A percentile compares a stretch with the other conserved stretches of the same genome.
phyloP scores from a whole-genome alignment of 108 stramenopile species.

The Asterionellopsis glacialis region DNA sequence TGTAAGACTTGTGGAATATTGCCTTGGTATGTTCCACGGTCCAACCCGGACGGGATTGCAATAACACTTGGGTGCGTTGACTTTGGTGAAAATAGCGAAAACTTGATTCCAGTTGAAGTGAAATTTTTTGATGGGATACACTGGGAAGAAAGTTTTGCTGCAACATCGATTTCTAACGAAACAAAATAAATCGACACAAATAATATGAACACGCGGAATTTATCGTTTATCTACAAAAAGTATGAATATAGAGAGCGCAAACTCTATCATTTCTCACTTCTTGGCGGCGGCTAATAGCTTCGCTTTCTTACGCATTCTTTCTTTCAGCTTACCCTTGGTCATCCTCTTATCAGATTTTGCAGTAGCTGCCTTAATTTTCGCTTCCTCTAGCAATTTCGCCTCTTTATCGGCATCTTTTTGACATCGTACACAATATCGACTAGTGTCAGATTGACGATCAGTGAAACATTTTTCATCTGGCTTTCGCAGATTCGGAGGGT shows the following conservation, averaged over 20 bases:
- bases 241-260: too few species aligned
- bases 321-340: slow-evolving; percentile 26
- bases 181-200: too few species aligned
- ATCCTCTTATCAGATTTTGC: slow-evolving; percentile 43
- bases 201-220: too few species aligned
- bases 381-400: slow-evolving; percentile 35
- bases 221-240: too few species aligned
- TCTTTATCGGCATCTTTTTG: slow-evolving; percentile 61
- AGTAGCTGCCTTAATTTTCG: slow-evolving; percentile 32
- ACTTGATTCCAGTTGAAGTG: slow-evolving; percentile 24
- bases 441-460: slow-evolving; percentile 43
- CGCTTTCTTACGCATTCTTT: slow-evolving; percentile 51
- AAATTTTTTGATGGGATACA: slow-evolving; percentile 41
- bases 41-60: slow-evolving; percentile 54
- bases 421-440: slow-evolving; percentile 68
- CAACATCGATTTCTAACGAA: too few species aligned
- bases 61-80: slow-evolving; percentile 37
- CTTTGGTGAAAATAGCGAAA: slow-evolving; percentile 5
- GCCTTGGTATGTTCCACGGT: slow-evolving; percentile 50
- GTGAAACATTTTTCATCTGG: slow-evolving; percentile 68
- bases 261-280: background rate
- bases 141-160: slow-evolving; percentile 36
- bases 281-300: slow-evolving; percentile 10
- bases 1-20: slow-evolving; percentile 53
- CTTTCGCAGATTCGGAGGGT: slow-evolving; percentile 61